These are phyloP conservation scores for Cryphonectria nitschkei DNA, from an alignment of 2,329 filamentous ascomycete genomes.

Conservation along the genomic window DNA sequence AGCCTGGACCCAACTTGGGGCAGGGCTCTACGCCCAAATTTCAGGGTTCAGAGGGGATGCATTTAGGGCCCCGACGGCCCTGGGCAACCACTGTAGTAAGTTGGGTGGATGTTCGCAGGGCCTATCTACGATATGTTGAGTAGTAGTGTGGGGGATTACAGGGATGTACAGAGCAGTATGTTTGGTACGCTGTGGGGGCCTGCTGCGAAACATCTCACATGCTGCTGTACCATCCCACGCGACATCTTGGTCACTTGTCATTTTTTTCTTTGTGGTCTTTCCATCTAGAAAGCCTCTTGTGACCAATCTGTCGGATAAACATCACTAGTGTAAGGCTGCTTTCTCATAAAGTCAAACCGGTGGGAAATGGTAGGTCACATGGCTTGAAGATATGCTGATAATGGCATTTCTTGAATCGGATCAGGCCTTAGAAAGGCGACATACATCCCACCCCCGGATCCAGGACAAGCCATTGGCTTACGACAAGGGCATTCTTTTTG, in stretches of 20 bases:
- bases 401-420: neutral
- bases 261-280: neutral
- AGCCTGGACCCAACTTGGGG: neutral
- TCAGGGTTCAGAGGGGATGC: neutral
- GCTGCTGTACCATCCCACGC: neutral
- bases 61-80: neutral
- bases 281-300: neutral
- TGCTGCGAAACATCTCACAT: neutral
- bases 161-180: neutral
- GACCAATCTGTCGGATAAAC: no score
- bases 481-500: neutral
- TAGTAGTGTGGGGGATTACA: neutral
- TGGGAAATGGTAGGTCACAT: neutral
- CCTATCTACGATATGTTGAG: neutral
- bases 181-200: neutral
- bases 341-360: neutral
- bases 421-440: neutral
- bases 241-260: slow-evolving; percentile 1
- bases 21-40: neutral
- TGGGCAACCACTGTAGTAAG: neutral
- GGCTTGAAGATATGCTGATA: neutral
- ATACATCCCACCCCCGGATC: neutral
- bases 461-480: neutral
- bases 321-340: no score
- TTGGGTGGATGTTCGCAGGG: neutral